Conservation (phyloP, 1,284 basidiomycete species). For the Cryptococcus hybrid region DNA sequence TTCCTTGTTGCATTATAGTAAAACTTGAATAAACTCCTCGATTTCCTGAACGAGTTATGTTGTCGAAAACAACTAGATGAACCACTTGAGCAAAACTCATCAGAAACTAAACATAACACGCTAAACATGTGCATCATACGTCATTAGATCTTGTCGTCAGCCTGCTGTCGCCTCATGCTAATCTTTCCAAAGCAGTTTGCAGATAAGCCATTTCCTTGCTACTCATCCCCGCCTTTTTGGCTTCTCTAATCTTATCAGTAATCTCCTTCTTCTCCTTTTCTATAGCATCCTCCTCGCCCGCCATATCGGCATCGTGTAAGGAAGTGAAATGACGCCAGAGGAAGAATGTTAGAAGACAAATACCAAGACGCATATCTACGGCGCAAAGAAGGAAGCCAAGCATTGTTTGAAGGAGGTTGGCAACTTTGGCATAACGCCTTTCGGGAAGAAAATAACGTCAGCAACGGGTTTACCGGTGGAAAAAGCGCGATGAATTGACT, state of each 20-base stretch:
- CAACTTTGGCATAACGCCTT: slow-evolving; percentile 32
- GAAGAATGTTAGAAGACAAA: slow-evolving; percentile 33
- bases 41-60: no score
- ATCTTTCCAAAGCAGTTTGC: slow-evolving; percentile 15
- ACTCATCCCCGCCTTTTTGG: slow-evolving; percentile 25
- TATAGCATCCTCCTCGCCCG: slow-evolving; percentile 18
- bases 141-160: not conserved
- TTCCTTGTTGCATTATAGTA: no score
- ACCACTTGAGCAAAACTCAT: not conserved
- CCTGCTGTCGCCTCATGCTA: slow-evolving; percentile 5
- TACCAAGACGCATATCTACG: slow-evolving; percentile 31
- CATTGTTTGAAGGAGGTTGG: slow-evolving; percentile 29
- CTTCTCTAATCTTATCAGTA: slow-evolving; percentile 22
- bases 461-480: no score
- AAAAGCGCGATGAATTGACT: slow-evolving; percentile 2
- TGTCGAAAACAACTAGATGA: not conserved
- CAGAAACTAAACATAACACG: no score
- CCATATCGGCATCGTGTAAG: slow-evolving; percentile 11
- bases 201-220: slow-evolving; percentile 9
- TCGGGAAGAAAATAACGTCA: no score
- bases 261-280: slow-evolving; percentile 36
- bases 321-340: slow-evolving; percentile 35
- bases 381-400: slow-evolving; percentile 29
- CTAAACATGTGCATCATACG: no score
- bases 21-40: no score